Evolutionary conservation across 352 stramenopile genomes (phyloP), one percentile per base, ranked within the genome.

Genomic region (Hyaloperonospora brassicae): DNA sequence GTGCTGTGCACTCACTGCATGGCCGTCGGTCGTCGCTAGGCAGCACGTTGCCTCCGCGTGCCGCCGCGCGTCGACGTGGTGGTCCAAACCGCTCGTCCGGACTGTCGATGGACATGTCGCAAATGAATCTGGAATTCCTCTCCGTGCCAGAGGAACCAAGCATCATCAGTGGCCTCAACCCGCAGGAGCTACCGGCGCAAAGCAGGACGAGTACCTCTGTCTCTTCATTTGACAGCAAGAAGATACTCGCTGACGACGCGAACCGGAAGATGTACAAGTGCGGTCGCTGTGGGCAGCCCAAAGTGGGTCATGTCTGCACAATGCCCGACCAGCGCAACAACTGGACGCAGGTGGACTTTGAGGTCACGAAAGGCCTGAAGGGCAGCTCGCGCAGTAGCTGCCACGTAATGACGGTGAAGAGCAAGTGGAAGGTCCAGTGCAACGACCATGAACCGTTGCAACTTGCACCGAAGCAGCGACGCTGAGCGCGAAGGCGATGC

Each of bases 201-300:
- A 57, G 36, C 35, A 78, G 47, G 22, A 51, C 34, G 44, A 63
- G 51, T 41, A 45, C 39, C 13, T 56, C 61, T 57, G 48, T 53
- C 50, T 59, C 52, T 13, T 62, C 42, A 56, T 62, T 46, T 30
- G 47, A 39, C 34, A 62, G 25, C 38, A 79, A 76, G 55, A 73
- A 76, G 45, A 41, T 39, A 4, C n/a, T 17, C 12, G 21, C 43
- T 0, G 66, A 77, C 31, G 75, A 85, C 13, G 53, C 60, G 45
- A 84, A 80, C 57, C 76, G 79, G 35, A 90, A 90, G 59, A 61
- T 83, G 66, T 93, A 93, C 79, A 93, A 93, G 64, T 93, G 83
- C 50, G 83, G 83, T 5, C 80, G 83, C 35, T 93, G 83, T 42
- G 83, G 83, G 0, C 80, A 93, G 50, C 79, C 81, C 36, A 93